phyloP scores from a whole-genome alignment of 495 filamentous ascomycete species.

The Podospora conica region DNA sequence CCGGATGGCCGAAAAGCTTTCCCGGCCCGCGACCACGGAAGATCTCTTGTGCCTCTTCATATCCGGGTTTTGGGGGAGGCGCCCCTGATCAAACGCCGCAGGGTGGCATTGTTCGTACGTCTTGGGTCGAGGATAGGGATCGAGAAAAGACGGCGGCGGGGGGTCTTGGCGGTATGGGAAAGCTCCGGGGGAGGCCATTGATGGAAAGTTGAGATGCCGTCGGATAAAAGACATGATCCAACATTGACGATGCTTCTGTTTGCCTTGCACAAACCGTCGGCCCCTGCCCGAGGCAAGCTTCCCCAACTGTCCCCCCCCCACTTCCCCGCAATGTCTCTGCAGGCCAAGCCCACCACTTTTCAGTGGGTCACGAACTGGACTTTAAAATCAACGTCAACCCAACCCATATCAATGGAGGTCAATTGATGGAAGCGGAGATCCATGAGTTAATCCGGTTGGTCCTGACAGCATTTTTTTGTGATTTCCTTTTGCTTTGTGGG shows the following conservation, averaged over 20 bases:
- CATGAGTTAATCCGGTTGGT: not conserved
- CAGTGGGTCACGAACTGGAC: not conserved
- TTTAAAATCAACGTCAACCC: not conserved
- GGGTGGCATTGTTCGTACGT: not conserved
- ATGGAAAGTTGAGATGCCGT: conserved; percentile 15
- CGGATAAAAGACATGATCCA: conserved; percentile 10
- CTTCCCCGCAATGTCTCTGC: not conserved
- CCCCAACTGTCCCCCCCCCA: not conserved
- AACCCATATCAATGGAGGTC: not conserved
- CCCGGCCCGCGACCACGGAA: not conserved
- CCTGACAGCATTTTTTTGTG: no score
- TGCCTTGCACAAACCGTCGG: not conserved
- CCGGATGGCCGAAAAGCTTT: not conserved
- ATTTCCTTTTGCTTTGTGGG: no score
- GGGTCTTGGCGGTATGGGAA: not conserved
- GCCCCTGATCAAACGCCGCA: not conserved
- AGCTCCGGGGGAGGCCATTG: not conserved
- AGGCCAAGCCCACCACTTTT: not conserved
- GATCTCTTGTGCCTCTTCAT: not conserved
- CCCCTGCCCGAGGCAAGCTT: not conserved
- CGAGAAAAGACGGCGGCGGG: not conserved
- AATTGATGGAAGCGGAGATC: not conserved
- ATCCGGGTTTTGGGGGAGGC: not conserved
- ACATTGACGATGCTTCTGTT: not conserved
- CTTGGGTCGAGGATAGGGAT: no score